Conservation (phyloP, 148 eudicot genomes). For the Cornus controversa region DNA sequence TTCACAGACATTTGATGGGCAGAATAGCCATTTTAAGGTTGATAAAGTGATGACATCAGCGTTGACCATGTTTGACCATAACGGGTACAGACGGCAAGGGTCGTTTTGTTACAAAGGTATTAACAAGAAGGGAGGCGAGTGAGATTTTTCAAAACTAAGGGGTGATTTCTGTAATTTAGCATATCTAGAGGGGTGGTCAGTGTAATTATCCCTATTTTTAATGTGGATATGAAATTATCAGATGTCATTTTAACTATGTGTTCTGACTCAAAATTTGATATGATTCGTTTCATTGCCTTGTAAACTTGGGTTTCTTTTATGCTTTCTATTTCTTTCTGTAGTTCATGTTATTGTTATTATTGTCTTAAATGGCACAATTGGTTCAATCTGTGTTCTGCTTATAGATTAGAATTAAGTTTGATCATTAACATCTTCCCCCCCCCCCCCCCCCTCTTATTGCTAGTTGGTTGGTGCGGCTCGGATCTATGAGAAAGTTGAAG, state of each 20-base stretch:
- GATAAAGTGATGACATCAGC: no score
- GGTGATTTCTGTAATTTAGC: no score
- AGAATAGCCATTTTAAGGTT: no score
- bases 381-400: not conserved
- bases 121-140: no score
- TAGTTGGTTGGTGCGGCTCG: slow-evolving; percentile 64
- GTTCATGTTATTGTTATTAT: not conserved
- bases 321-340: not conserved
- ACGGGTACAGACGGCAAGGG: no score
- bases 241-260: not conserved
- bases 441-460: not conserved
- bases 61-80: no score
- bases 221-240: not conserved
- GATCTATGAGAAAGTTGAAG: slow-evolving; percentile 43
- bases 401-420: not conserved
- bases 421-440: not conserved
- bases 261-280: not conserved
- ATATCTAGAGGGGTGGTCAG: no score
- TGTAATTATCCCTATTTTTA: no score
- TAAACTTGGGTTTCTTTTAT: not conserved
- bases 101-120: no score
- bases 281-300: not conserved
- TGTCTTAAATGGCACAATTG: not conserved
- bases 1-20: no score
- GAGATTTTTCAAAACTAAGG: no score